phyloP scores from a whole-genome alignment of 371 early-diverging fungal genomes.

The Haplosporangium sp. region DNA sequence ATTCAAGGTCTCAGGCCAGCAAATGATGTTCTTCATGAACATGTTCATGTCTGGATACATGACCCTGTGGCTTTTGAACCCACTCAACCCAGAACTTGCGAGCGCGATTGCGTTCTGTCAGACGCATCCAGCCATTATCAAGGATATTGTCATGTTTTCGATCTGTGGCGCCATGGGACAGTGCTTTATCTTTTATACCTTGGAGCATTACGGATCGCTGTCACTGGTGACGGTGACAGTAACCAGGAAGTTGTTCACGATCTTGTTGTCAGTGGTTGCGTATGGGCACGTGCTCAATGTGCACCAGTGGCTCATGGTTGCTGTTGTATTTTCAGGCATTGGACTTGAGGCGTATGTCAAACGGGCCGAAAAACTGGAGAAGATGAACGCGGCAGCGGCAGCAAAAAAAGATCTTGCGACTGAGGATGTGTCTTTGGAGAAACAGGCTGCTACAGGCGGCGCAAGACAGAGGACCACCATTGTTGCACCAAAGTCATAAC shows the following conservation, averaged over 20 bases:
- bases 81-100: conserved; percentile 77
- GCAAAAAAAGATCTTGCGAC: not conserved
- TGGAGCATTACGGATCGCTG: conserved; percentile 93
- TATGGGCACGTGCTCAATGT: conserved; percentile 82
- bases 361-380: conserved; percentile 55
- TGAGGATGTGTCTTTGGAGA: not conserved
- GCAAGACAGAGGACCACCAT: conserved; percentile 33
- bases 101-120: conserved; percentile 82
- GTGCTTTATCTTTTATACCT: conserved; percentile 96
- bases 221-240: conserved; percentile 94
- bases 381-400: conserved; percentile 22
- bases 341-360: conserved; percentile 82
- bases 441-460: not conserved
- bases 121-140: conserved; percentile 79
- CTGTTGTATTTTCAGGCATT: conserved; percentile 87
- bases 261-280: conserved; percentile 91
- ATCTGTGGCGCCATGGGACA: conserved; percentile 97
- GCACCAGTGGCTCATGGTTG: conserved; percentile 92
- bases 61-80: conserved; percentile 78
- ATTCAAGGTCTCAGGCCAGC: conserved; percentile 82
- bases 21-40: conserved; percentile 99
- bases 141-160: conserved; percentile 89
- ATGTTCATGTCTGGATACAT: conserved; percentile 79
- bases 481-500: conserved; percentile 26
- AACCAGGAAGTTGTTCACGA: conserved; percentile 96